Evolutionary conservation across 2,329 filamentous ascomycete genomes (phyloP), one percentile per base, ranked within the genome.

Genomic region (Stromatinia cepivora): DNA sequence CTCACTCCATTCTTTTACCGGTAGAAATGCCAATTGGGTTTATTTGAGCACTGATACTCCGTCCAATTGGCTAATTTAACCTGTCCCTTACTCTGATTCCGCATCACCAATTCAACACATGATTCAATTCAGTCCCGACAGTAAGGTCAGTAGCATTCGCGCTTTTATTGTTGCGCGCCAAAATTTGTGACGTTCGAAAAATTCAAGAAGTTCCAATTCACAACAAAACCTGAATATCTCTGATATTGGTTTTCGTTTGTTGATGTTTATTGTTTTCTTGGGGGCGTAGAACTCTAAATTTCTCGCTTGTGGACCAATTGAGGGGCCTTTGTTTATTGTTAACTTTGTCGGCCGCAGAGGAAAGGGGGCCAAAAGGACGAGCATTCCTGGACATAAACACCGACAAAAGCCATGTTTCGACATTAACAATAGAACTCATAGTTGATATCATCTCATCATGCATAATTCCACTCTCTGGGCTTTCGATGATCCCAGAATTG

Each of bases 301-400:
- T 53, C 66, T 67, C 66, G 66, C 66, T 67, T 67, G 45, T 59
- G 17, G 45, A 17, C 45, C 66, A 34, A 59, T 67, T 31, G 57
- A 62, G n/a, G 31, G n/a, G 65, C 54, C 54, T n/a, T 45, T 62
- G 25, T 62, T 65, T 62, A 53, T 67, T 61, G 66, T 53, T 52
- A 39, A 64, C 34, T 28, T 42, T 22, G 28, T 52, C 46, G 50
- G 53, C 50, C 36, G 28, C 20, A 20, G 25, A 22, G 63, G 13
- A 39, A 52, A 61, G 54, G 66, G 63, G 66, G 56, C 54, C 57
- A 61, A 31, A 62, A 62, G 4, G 6, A 48, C 39, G 17, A 61
- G 53, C 25, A 39, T 50, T 56, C 36, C 10, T 62, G 46, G 20
- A 59, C 13, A 45, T 62, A 45, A 62, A 62, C 66, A 62, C 25